Conservation (phyloP, 2,329 filamentous ascomycete species). For the Monilinia aucupariae region DNA sequence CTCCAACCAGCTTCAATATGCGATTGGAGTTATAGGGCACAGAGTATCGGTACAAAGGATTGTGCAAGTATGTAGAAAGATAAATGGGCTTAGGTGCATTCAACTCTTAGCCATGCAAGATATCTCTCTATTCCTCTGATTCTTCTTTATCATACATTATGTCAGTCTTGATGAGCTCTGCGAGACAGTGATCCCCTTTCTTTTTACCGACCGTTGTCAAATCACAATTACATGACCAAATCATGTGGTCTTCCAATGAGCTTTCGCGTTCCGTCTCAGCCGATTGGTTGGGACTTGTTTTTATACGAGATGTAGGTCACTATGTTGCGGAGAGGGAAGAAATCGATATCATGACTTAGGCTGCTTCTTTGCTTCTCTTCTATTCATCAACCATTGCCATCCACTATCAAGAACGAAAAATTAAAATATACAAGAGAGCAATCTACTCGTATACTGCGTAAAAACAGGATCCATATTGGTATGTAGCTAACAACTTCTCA, state of each 20-base stretch:
- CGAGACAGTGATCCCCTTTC: not conserved
- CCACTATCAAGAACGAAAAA: not conserved
- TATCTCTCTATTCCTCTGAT: not conserved
- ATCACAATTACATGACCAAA: not conserved
- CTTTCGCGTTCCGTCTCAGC: too few species aligned
- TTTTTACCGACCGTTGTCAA: not conserved
- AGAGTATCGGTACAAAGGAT: too few species aligned
- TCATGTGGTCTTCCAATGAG: not conserved
- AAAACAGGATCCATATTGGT: too few species aligned
- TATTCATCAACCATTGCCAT: not conserved
- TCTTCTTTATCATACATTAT: not conserved
- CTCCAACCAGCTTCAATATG: not conserved
- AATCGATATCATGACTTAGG: not conserved
- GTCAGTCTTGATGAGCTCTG: not conserved
- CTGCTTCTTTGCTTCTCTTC: not conserved
- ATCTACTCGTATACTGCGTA: too few species aligned
- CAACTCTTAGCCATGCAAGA: not conserved
- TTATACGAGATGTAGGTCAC: not conserved
- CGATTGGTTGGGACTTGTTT: not conserved
- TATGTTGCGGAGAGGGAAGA: not conserved
- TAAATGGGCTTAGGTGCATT: not conserved
- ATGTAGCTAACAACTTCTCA: not conserved
- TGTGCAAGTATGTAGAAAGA: not conserved
- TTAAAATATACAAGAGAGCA: not conserved
- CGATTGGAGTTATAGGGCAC: not conserved